phyloP scores from a whole-genome alignment of 371 early-diverging fungal species.

The Vittaforma corneae region DNA sequence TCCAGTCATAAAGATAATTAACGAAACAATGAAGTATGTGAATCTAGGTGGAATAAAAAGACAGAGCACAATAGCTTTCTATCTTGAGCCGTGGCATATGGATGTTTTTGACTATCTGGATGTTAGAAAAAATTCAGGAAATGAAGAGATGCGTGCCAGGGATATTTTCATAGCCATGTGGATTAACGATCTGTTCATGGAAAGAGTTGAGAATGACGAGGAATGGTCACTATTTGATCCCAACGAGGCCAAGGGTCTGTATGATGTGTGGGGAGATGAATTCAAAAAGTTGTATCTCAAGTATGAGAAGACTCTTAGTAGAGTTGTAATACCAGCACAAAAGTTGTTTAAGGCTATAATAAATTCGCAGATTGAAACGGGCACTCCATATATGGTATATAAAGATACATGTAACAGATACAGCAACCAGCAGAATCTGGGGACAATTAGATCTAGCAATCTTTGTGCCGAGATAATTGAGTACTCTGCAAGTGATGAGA shows the following conservation, averaged over 20 bases:
- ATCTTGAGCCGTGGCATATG: conserved; percentile 96
- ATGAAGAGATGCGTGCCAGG: conserved; percentile 87
- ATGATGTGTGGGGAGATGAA: conserved; percentile 81
- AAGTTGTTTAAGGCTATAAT: conserved; percentile 94
- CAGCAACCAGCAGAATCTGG: conserved; percentile 85
- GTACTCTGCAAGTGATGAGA: conserved; percentile 83
- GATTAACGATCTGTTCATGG: conserved; percentile 98
- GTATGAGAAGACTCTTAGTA: conserved; percentile 77
- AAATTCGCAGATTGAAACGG: conserved; percentile 93
- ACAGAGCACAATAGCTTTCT: conserved; percentile 94
- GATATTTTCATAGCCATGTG: conserved; percentile 91
- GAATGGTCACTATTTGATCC: conserved; percentile 94
- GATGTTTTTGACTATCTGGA: conserved; percentile 95
- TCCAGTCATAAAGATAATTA: conserved; percentile 91
- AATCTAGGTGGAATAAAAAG: conserved; percentile 97
- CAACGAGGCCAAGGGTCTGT: conserved; percentile 78
- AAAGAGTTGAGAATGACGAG: conserved; percentile 79
- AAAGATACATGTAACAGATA: conserved; percentile 93
- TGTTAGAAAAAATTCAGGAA: conserved; percentile 91
- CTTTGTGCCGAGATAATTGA: conserved; percentile 76
- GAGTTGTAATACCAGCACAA: conserved; percentile 65
- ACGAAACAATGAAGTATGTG: conserved; percentile 91
- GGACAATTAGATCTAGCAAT: conserved; percentile 75
- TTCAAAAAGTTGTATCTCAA: conserved; percentile 73
- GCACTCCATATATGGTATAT: conserved; percentile 95